These are phyloP conservation scores for Aurifilum marmelostoma DNA, from an alignment of 2,329 filamentous ascomycete species.

Conservation along the genomic window DNA sequence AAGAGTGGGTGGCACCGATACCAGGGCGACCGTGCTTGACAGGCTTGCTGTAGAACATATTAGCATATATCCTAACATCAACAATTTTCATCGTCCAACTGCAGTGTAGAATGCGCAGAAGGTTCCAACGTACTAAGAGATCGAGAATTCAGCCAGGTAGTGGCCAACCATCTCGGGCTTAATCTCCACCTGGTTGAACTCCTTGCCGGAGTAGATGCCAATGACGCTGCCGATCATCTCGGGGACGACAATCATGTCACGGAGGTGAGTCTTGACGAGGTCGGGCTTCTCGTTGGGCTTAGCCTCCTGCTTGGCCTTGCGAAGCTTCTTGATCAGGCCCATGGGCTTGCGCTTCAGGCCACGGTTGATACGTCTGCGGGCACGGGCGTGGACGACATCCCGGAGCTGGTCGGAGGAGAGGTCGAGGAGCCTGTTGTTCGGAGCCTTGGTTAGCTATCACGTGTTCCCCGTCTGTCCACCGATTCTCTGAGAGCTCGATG, in stretches of 20 bases:
- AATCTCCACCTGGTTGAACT: conserved; percentile 99
- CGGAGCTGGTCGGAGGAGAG: conserved; percentile 98
- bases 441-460: conserved; percentile 19
- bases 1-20: conserved; percentile 99
- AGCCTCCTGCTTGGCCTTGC: conserved; percentile 98
- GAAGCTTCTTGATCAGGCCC: conserved; percentile 99
- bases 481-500: conserved; percentile 33
- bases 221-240: conserved; percentile 99
- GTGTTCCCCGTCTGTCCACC: neutral
- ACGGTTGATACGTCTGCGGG: conserved; percentile 98
- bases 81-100: neutral
- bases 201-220: conserved; percentile 99
- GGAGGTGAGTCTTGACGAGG: conserved; percentile 98
- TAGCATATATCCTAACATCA: conserved; percentile 42
- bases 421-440: conserved; percentile 81
- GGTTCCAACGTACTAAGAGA: conserved; percentile 84
- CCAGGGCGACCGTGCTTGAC: conserved; percentile 99
- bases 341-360: conserved; percentile 99
- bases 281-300: conserved; percentile 99
- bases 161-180: conserved; percentile 99
- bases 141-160: conserved; percentile 99
- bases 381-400: conserved; percentile 98
- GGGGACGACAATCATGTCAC: conserved; percentile 99
- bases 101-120: neutral
- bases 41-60: conserved; percentile 75